Evolutionary conservation across 2,329 filamentous ascomycete genomes (phyloP), one percentile per base, ranked within the genome.

Genomic region (Diplodia scrobiculata): DNA sequence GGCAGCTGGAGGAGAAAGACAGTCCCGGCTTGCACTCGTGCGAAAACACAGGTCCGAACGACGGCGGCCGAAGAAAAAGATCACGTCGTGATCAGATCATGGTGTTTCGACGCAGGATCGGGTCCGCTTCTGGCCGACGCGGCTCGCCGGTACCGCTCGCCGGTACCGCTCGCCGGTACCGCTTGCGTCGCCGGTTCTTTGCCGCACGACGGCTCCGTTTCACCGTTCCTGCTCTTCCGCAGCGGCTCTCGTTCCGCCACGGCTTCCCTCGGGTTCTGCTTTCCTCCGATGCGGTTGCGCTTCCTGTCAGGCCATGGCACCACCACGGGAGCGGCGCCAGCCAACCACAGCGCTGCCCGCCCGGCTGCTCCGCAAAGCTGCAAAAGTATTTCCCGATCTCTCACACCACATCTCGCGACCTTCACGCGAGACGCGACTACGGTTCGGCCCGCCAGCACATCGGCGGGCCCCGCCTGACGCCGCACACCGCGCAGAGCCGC

Each of bases 391-490:
- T 47, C 25, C 54, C 58, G 45, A 45, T 29, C 58, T 17, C 38
- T 62, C 58, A 62, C 58, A 62, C 58, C 58, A 62, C 58, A 34
- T 62, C 58, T 34, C 58, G 36, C 41, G 25, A 21, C 32, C 34
- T 27, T 6, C n/a, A 19, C 53, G 50, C 50, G 34, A 36, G 34
- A 25, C 50, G 50, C 21, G n/a, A 9, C 47, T 13, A 11, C 47
- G 17, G 47, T 51, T 13, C 21, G 17, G 34, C 34, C 34, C 34
- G 34, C 34, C 34, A 36, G 34, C 34, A 36, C 34, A 36, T 36
- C 34, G 34, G 9, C 41, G 17, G 41, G 27, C 25, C 50, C 25
- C 50, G 53, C 34, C 36, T 19, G 25, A 5, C 32, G 34, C 25
- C 25, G 25, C 25, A 25, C 25, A n/a, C 34, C 2, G 34, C 38